Conservation (phyloP, 2,329 filamentous ascomycete species). For the Xylariaceae sp. region DNA sequence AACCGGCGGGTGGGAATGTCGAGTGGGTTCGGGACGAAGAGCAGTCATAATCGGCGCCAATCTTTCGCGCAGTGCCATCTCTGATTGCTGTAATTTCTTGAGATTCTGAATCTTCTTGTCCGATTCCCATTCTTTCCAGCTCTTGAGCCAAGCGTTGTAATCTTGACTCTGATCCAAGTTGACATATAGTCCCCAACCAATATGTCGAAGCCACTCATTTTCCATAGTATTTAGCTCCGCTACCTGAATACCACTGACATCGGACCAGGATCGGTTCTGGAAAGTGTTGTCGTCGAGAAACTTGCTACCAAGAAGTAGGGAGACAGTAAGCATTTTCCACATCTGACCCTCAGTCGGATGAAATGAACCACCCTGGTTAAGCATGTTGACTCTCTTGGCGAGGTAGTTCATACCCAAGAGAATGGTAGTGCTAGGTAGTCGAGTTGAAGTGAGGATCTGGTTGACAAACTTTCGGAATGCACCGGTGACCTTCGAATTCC, state of each 20-base stretch:
- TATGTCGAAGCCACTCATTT: slow-evolving; percentile 82
- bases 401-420: slow-evolving; percentile 89
- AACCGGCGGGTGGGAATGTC: slow-evolving; percentile 39
- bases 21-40: slow-evolving; percentile 46
- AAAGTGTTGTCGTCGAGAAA: slow-evolving; percentile 97
- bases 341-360: slow-evolving; percentile 69
- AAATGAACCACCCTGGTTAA: slow-evolving; percentile 60
- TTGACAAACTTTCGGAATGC: slow-evolving; percentile 91
- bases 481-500: slow-evolving; percentile 58
- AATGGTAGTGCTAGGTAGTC: slow-evolving; percentile 88
- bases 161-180: slow-evolving; percentile 78
- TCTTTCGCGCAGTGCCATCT: slow-evolving; percentile 52
- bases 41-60: slow-evolving; percentile 52
- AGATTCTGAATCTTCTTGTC: slow-evolving; percentile 51
- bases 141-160: slow-evolving; percentile 64
- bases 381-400: slow-evolving; percentile 77
- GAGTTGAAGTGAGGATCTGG: slow-evolving; percentile 86
- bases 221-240: slow-evolving; percentile 83
- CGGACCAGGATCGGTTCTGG: slow-evolving; percentile 95
- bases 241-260: slow-evolving; percentile 88
- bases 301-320: slow-evolving; percentile 87
- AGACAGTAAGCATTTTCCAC: slow-evolving; percentile 85
- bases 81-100: slow-evolving; percentile 42
- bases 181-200: slow-evolving; percentile 84
- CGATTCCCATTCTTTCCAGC: slow-evolving; percentile 61